Evolutionary conservation across 208 protist genomes (phyloP).

Genomic region (Lotmaria passim): DNA sequence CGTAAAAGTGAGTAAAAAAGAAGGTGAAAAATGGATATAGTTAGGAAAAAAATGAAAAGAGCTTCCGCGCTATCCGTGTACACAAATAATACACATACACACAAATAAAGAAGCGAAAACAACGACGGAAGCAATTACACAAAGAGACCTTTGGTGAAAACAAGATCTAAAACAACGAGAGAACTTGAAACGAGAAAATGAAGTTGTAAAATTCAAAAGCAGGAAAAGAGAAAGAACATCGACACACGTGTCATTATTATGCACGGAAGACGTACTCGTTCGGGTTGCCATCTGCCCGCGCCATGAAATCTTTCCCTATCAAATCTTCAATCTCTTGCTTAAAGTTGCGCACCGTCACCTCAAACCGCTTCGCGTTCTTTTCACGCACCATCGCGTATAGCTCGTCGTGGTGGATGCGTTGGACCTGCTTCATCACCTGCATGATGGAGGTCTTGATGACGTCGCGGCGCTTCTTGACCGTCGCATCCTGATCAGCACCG

Average conservation of each 20-base stretch:
- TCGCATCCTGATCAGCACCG: slow-evolving; percentile 11
- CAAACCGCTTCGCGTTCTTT: slow-evolving; percentile 34
- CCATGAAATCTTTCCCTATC: slow-evolving; percentile 60
- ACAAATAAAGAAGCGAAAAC: no score
- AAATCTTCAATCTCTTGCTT: slow-evolving; percentile 61
- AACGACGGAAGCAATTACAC: no score
- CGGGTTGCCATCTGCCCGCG: slow-evolving; percentile 25
- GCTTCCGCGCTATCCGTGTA: no score
- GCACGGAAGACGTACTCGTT: slow-evolving; percentile 31
- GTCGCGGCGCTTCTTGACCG: slow-evolving; percentile 24
- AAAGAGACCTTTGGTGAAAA: no score
- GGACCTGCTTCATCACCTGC: slow-evolving; percentile 49
- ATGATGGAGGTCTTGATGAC: slow-evolving; percentile 45
- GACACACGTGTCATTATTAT: slow-evolving; percentile 1
- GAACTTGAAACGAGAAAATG: no score
- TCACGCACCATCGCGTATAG: slow-evolving; percentile 42
- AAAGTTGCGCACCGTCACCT: slow-evolving; percentile 40
- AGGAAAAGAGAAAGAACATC: background rate
- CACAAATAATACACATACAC: no score
- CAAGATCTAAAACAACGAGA: no score
- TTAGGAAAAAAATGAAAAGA: no score
- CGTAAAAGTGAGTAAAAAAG: no score
- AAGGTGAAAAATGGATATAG: no score
- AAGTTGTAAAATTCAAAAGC: no score
- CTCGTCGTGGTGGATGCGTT: slow-evolving; percentile 40